Evolutionary conservation across 2,329 filamentous ascomycete genomes (phyloP).

Genomic region (Penicillium sp.): DNA sequence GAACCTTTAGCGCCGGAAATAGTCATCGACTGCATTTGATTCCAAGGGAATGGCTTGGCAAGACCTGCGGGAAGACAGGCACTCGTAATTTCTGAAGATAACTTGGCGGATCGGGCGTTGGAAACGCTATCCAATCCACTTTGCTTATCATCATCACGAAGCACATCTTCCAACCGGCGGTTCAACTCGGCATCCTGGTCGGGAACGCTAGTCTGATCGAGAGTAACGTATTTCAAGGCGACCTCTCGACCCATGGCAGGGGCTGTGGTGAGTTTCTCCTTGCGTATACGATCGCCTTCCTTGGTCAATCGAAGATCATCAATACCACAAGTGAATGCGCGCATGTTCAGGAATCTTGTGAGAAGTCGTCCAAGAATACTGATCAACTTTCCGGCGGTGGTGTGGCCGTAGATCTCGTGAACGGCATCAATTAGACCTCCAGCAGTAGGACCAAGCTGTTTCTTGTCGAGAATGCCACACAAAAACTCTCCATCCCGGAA

Average conservation of each 20-base stretch:
- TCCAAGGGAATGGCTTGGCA: slow-evolving; percentile 87
- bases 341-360: slow-evolving; percentile 85
- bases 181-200: slow-evolving; percentile 65
- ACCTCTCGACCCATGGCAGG: slow-evolving; percentile 67
- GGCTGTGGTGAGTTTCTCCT: slow-evolving; percentile 62
- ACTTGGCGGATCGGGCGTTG: slow-evolving; percentile 61
- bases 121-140: slow-evolving; percentile 82
- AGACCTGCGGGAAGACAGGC: slow-evolving; percentile 75
- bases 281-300: slow-evolving; percentile 67
- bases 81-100: slow-evolving; percentile 73
- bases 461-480: slow-evolving; percentile 89
- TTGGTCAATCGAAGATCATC: slow-evolving; percentile 85
- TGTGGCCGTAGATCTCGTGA: slow-evolving; percentile 88
- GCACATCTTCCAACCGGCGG: slow-evolving; percentile 75
- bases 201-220: slow-evolving; percentile 59
- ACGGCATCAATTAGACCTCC: slow-evolving; percentile 87
- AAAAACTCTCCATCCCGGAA: slow-evolving; percentile 84
- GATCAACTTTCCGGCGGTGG: slow-evolving; percentile 76
- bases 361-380: slow-evolving; percentile 84
- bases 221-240: slow-evolving; percentile 79
- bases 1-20: slow-evolving; percentile 91
- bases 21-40: slow-evolving; percentile 99
- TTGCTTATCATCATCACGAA: slow-evolving; percentile 87
- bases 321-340: slow-evolving; percentile 94
- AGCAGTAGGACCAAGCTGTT: slow-evolving; percentile 79